Conservation (phyloP, 2,329 filamentous ascomycete species). For the Neoscytalidium dimidiatum region DNA sequence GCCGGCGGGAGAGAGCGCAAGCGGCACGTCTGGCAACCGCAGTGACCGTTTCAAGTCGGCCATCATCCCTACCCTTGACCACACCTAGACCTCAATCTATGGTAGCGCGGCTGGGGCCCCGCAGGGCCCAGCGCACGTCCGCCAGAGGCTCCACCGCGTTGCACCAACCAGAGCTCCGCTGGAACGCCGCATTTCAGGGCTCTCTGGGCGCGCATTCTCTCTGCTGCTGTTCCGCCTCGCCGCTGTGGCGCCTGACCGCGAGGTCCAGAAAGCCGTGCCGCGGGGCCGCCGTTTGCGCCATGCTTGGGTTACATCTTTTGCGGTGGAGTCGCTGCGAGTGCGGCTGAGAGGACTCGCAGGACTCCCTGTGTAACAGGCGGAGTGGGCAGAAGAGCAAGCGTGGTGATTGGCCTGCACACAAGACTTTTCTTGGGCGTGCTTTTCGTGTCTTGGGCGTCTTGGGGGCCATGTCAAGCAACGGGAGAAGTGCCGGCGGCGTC, state of each 20-base stretch:
- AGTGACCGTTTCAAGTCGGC: background rate
- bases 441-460: constrained; percentile 8
- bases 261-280: background rate
- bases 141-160: background rate
- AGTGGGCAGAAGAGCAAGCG: background rate
- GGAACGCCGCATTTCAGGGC: constrained; percentile 8
- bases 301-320: background rate
- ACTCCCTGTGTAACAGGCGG: background rate
- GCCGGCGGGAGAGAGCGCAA: constrained; percentile 8
- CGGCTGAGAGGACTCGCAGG: background rate
- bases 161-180: constrained; percentile 12
- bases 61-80: constrained; percentile 5
- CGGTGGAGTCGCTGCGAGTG: background rate
- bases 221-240: background rate
- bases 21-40: background rate
- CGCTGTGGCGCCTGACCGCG: background rate
- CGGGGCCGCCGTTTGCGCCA: constrained; percentile 7
- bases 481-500: background rate
- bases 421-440: constrained; percentile 12
- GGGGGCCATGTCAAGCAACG: constrained; percentile 3
- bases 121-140: constrained; percentile 2
- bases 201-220: background rate
- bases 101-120: constrained; percentile 14
- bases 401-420: background rate
- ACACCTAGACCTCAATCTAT: background rate